A percentile compares a stretch with the other conserved stretches of the same genome.
These are phyloP conservation scores for Saitozyma podzolica DNA, from an alignment of 768 basidiomycete genomes.

Conservation along the genomic window DNA sequence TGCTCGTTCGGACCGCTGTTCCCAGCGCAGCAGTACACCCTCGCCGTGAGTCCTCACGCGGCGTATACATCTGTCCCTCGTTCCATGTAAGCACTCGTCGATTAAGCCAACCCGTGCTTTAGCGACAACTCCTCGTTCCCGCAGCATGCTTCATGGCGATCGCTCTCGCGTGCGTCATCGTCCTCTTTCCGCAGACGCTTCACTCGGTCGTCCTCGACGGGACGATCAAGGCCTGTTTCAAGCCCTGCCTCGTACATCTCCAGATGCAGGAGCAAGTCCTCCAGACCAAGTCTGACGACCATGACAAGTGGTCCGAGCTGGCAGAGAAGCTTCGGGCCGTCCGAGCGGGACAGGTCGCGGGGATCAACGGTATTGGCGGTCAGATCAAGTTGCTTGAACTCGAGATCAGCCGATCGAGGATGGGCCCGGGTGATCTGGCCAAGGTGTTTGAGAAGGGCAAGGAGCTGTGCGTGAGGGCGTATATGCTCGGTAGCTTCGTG, in stretches of 20 bases:
- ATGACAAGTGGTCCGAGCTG: slow-evolving; percentile 32
- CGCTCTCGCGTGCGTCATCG: slow-evolving; percentile 55
- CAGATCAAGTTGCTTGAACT: slow-evolving; percentile 42
- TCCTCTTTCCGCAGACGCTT: slow-evolving; percentile 62
- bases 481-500: slow-evolving; percentile 38
- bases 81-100: neutral
- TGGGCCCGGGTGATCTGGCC: slow-evolving; percentile 47
- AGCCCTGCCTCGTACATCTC: slow-evolving; percentile 34
- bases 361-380: slow-evolving; percentile 31
- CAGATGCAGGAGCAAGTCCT: slow-evolving; percentile 43
- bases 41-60: slow-evolving; percentile 45
- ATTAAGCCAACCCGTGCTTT: slow-evolving; percentile 15
- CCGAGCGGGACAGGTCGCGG: slow-evolving; percentile 32
- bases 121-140: slow-evolving; percentile 55
- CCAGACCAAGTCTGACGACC: slow-evolving; percentile 25
- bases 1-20: slow-evolving; percentile 58
- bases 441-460: slow-evolving; percentile 37
- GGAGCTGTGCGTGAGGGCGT: slow-evolving; percentile 32
- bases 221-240: slow-evolving; percentile 43
- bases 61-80: no score
- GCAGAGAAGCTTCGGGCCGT: slow-evolving; percentile 25
- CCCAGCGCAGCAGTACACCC: slow-evolving; percentile 56
- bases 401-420: slow-evolving; percentile 46
- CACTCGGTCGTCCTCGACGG: slow-evolving; percentile 52
- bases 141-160: slow-evolving; percentile 59